Base-by-base conservation (phyloP, 768 basidiomycete species). In the Arthromyces matolae region DNA sequence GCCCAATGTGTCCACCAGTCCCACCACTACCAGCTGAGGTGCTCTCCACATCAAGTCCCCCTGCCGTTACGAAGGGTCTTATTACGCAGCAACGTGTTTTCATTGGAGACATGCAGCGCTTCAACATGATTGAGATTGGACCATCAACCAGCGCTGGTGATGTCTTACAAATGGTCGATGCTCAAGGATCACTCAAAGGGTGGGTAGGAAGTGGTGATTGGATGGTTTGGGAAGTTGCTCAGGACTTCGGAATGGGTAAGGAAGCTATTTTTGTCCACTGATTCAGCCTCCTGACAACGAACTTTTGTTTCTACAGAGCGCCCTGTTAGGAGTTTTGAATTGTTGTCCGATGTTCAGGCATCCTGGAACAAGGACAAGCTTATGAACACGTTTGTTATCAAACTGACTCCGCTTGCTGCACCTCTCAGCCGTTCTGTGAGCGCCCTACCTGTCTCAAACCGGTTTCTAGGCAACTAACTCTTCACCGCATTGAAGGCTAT, bases 181-280 rank as follows among this genome's bases (percentile, higher is more conserved):
- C 67, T 14, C 80, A 86, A 59, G 89, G 87, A 9, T 77, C 80
- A 46, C 64, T 95, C 35, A 77, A 77, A 34, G 77, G 78, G 37
- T 79, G 75, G 67, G 67, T 66, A 2, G 79, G 78, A 1, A 71
- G 65, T n/a, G 82, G 76, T 4, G 83, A 80, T 5, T 96, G 91
- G 89, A 92, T 93, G 77, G 63, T 98, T 23, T 94, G 80, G 63
- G 95, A 98, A 68, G 66, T 94, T 23, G 89, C 89, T 27, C 86
- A 90, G 53, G 89, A 93, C 60, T 86, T 93, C 60, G 93, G 93
- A 49, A 87, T 94, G 83, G 93, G 93, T 94, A 61, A 47, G 80
- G 65, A 19, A 39, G n/a, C 16, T n/a, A 5, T 25, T 45, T 50
- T 56, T 18, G 23, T 33, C 37, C 25, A 20, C 47, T 16, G 5